Evolutionary conservation across 108 stramenopile genomes (phyloP), one percentile per base, ranked within the genome.

Genomic region (Nitzschia putrida): DNA sequence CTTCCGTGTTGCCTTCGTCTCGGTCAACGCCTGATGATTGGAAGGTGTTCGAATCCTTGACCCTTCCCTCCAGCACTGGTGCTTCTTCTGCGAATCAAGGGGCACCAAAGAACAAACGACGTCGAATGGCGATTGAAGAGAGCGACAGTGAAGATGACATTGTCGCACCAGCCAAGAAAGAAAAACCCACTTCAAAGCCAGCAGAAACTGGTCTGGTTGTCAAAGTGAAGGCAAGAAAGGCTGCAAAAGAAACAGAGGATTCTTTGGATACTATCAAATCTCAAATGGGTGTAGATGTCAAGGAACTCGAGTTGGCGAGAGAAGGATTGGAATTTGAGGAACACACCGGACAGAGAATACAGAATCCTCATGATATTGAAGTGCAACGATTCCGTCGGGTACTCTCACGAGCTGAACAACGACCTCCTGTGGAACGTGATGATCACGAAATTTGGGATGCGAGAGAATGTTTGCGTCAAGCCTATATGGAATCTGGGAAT

Each of bases 361-460:
- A 52, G 13, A 21, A n/a, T 10, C 23, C 21, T 7, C 53, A 50
- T 55, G 71, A 61, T 2, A 55, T 58, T 34, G 40, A 73, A 21
- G 65, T 64, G 14, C 39, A 39, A 8, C 26, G 72, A 29, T 51
- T 65, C 5, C 41, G 47, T 23, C 64, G 40, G 40, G 57, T 75
- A 25, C 50, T 77, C n/a, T 34, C 63, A 13, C 57, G 72, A n/a
- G 71, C 43, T 54, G 41, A 75, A 13, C 26, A 29, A 13, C 24
- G 71, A 41, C 39, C 61, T 37, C n/a, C 10, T 14, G 57, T 44
- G 0, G 63, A 77, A 42, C 44, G 25, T 8, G 68, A 73, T 34
- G 69, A 57, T 34, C 45, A 74, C 29, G 78, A 79, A 72, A 65
- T 84, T 24, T 85, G 85, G 85, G 81, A 85, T 66, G 79, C 81